Evolutionary conservation across 2,329 filamentous ascomycete genomes (phyloP).

Genomic region (Fusarium sp.): DNA sequence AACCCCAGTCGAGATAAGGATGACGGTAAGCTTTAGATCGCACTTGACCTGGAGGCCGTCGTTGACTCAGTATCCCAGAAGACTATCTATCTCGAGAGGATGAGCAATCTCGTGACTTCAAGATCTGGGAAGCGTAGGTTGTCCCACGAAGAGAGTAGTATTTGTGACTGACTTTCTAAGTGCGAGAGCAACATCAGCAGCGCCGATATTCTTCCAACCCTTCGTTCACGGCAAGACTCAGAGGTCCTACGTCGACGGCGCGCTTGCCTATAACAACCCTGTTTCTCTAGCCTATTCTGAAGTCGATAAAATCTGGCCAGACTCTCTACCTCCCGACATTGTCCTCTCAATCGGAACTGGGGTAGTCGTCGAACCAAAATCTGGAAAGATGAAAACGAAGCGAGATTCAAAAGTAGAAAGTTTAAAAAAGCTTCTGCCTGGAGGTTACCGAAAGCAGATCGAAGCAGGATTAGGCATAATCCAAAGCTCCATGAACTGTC

Average conservation of each 20-base stretch:
- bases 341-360: constrained; percentile 12
- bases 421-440: not conserved
- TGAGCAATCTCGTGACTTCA: constrained; percentile 4
- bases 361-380: not conserved
- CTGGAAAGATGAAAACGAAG: not conserved
- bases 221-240: constrained; percentile 1
- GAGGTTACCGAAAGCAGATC: not conserved
- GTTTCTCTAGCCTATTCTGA: constrained; percentile 1
- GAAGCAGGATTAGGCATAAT: constrained; percentile 4
- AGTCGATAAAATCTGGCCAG: constrained; percentile 15
- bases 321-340: constrained; percentile 6
- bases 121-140: constrained; percentile 27
- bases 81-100: constrained; percentile 13
- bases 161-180: not conserved
- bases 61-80: not conserved
- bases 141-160: fast-evolving
- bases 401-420: not conserved
- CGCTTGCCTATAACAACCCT: constrained; percentile 15
- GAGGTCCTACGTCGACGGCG: constrained; percentile 11
- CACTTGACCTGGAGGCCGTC: not conserved
- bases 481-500: constrained; percentile 1
- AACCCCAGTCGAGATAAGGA: not conserved
- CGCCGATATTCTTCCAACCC: constrained; percentile 6
- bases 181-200: constrained; percentile 25
- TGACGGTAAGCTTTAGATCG: not conserved